Conservation (phyloP, 1,284 basidiomycete genomes). For the Sporisorium scitamineum region DNA sequence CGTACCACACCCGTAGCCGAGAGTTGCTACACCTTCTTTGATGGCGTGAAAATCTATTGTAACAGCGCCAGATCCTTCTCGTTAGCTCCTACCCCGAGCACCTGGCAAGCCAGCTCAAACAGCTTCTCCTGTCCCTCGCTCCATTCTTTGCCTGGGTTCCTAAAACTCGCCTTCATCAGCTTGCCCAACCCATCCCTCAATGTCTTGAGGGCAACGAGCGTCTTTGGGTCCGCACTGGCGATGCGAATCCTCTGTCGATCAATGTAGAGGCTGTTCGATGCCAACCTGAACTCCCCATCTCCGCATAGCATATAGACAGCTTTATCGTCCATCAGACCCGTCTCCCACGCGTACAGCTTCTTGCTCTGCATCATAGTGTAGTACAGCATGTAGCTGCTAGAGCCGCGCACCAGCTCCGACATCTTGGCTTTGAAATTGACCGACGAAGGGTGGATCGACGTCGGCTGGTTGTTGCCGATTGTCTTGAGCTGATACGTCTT, state of each 20-base stretch:
- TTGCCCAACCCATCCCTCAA: slow-evolving; percentile 78
- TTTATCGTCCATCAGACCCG: slow-evolving; percentile 86
- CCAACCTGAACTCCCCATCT: slow-evolving; percentile 88
- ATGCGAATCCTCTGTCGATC: slow-evolving; percentile 87
- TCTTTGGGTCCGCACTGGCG: slow-evolving; percentile 75
- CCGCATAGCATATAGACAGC: slow-evolving; percentile 88
- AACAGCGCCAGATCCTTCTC: slow-evolving; percentile 52
- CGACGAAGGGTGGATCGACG: slow-evolving; percentile 85
- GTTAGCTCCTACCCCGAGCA: slow-evolving; percentile 57
- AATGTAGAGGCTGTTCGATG: slow-evolving; percentile 79
- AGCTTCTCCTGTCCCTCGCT: slow-evolving; percentile 76
- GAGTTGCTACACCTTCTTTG: not conserved
- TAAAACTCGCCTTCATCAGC: slow-evolving; percentile 74
- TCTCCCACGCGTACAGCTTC: slow-evolving; percentile 95
- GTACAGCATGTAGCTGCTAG: slow-evolving; percentile 53
- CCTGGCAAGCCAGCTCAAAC: slow-evolving; percentile 73
- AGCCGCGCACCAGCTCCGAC: slow-evolving; percentile 35
- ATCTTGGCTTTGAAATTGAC: slow-evolving; percentile 58
- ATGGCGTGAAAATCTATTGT: slow-evolving; percentile 16
- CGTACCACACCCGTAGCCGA: not conserved
- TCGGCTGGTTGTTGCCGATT: slow-evolving; percentile 85
- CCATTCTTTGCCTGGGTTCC: slow-evolving; percentile 75
- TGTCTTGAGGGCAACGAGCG: slow-evolving; percentile 82
- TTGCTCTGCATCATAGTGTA: slow-evolving; percentile 81
- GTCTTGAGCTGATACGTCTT: slow-evolving; percentile 78